phyloP scores from a whole-genome alignment of 2,329 filamentous ascomycete species.

The Fusarium metavorans region DNA sequence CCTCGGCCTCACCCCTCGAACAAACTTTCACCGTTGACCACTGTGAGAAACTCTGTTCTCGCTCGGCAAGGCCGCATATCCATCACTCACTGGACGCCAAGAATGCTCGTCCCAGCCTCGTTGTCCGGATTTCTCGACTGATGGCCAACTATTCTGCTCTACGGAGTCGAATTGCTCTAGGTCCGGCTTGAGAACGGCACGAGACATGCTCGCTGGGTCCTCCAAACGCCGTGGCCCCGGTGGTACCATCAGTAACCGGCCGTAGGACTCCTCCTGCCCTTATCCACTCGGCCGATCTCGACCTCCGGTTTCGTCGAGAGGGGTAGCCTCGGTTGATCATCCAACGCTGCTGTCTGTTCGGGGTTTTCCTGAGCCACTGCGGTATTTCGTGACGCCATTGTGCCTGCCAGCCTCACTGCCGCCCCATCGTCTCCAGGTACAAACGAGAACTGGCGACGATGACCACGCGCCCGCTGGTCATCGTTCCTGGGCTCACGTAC shows the following conservation, averaged over 20 bases:
- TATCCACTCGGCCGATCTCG: slow-evolving; percentile 34
- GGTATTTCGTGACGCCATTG: neutral
- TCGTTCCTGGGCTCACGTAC: neutral
- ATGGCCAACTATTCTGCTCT: neutral
- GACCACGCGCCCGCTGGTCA: neutral
- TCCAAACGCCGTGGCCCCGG: neutral
- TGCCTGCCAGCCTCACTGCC: slow-evolving; percentile 2
- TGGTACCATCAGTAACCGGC: slow-evolving; percentile 10
- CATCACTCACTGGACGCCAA: neutral
- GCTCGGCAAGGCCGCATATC: slow-evolving; percentile 5
- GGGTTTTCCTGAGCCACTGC: neutral
- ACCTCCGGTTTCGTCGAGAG: slow-evolving; percentile 8
- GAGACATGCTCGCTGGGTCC: neutral
- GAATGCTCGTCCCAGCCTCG: neutral
- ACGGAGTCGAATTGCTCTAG: neutral
- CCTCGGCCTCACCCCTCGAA: slow-evolving; percentile 8
- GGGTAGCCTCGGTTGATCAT: neutral
- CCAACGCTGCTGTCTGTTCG: slow-evolving; percentile 3
- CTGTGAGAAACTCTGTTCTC: slow-evolving; percentile 24
- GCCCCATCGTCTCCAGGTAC: slow-evolving; percentile 42
- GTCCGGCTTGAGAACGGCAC: neutral
- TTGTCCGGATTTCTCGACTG: neutral
- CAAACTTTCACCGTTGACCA: slow-evolving; percentile 36
- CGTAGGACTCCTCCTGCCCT: slow-evolving; percentile 1
- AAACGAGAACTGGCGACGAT: slow-evolving; percentile 47